Percentiles rank a stretch among this genome's conserved stretches.
These are phyloP conservation scores for Sarocladium kiliense DNA, from an alignment of 2,329 filamentous ascomycete species.

Conservation along the genomic window DNA sequence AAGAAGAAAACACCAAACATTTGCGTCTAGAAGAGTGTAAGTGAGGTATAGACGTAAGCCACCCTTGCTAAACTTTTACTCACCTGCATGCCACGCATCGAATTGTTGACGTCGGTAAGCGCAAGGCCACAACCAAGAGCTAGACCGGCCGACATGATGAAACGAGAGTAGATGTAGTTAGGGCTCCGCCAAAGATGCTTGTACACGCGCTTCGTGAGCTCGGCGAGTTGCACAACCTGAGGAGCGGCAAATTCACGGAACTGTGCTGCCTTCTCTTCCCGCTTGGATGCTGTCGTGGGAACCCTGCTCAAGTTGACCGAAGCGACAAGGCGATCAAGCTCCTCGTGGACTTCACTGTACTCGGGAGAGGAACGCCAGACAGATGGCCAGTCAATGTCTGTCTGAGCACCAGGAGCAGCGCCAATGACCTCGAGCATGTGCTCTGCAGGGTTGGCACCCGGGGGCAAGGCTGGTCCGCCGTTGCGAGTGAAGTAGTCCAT, in stretches of 20 bases:
- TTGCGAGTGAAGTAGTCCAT: constrained; percentile 57
- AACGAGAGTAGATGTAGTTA: constrained; percentile 69
- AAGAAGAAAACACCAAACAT: constrained; percentile 71
- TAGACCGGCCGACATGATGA: constrained; percentile 45
- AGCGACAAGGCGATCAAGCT: constrained; percentile 21
- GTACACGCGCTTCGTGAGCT: constrained; percentile 62
- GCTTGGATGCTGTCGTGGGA: background rate
- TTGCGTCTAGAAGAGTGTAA: constrained; percentile 38
- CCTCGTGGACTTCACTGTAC: constrained; percentile 22
- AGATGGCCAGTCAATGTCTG: constrained; percentile 30
- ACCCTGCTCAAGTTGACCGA: background rate
- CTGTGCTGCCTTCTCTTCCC: constrained; percentile 20
- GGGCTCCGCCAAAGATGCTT: constrained; percentile 76
- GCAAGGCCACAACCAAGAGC: constrained; percentile 64
- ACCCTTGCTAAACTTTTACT: background rate
- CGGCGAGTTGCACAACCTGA: constrained; percentile 53
- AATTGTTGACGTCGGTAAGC: constrained; percentile 56
- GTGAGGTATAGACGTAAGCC: background rate
- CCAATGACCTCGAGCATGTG: constrained; percentile 53
- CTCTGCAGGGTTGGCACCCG: constrained; percentile 60
- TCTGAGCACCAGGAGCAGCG: constrained; percentile 43
- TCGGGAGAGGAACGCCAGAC: constrained; percentile 30
- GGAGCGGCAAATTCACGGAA: constrained; percentile 64
- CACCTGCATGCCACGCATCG: constrained; percentile 57
- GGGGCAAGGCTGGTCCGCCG: constrained; percentile 47